phyloP scores from a whole-genome alignment of 108 stramenopile genomes.

The Pseudonitzschia multistriata region DNA sequence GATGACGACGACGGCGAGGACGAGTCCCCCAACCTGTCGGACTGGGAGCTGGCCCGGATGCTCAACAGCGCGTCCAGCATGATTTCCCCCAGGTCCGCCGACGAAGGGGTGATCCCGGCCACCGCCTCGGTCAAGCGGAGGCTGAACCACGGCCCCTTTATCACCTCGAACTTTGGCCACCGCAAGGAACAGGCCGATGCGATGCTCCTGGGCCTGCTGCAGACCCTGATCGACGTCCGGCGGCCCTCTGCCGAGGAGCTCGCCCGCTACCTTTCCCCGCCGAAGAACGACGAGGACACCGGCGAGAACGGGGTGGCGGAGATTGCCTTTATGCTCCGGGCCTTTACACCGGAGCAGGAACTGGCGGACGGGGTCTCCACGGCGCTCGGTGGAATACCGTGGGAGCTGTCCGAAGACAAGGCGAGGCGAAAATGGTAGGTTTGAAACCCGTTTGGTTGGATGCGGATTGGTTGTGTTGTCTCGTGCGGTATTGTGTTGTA shows the following conservation, averaged over 20 bases:
- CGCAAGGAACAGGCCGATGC: conserved; percentile 43
- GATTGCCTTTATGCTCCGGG: conserved; percentile 68
- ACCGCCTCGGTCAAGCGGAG: conserved; percentile 33
- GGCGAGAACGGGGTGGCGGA: conserved; percentile 60
- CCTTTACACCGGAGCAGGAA: conserved; percentile 65
- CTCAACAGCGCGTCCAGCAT: conserved; percentile 22
- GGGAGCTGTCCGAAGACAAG: conserved; percentile 37
- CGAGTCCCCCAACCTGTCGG: conserved; percentile 41
- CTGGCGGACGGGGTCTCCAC: conserved; percentile 59
- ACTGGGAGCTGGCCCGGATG: conserved; percentile 39
- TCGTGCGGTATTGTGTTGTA: too few relatives aligned
- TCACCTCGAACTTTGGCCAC: conserved; percentile 63
- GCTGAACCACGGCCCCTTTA: conserved; percentile 62
- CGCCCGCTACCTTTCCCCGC: conserved; percentile 31
- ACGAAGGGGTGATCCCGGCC: conserved; percentile 25
- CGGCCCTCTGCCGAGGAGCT: conserved; percentile 43
- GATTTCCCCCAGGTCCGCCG: conserved; percentile 24
- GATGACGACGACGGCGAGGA: conserved; percentile 19
- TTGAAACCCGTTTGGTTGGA: background rate
- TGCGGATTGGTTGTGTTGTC: background rate
- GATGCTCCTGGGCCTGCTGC: conserved; percentile 52
- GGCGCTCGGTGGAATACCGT: conserved; percentile 61
- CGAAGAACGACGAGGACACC: background rate
- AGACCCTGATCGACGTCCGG: conserved; percentile 48
- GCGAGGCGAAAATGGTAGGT: conserved; percentile 63